phyloP scores from a whole-genome alignment of 148 eudicot genomes.

The Fagopyrum esculentum region DNA sequence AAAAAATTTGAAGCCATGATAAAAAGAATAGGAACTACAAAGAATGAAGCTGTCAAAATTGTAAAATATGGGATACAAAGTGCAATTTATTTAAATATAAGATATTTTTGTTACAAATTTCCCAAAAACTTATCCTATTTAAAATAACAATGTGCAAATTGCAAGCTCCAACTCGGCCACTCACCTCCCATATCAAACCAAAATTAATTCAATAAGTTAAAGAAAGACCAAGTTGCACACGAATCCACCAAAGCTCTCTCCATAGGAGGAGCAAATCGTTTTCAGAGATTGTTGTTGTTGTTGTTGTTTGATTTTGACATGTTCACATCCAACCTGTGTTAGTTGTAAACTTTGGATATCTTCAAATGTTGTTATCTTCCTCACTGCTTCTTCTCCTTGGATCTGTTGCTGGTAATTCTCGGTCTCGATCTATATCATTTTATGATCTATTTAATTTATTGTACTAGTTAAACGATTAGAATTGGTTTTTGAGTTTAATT shows the following conservation, averaged over 20 bases:
- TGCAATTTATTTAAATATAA: too few species aligned
- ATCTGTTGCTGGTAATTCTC: slow-evolving; percentile 36
- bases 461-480: neutral
- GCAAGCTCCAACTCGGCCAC: too few species aligned
- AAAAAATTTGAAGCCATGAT: too few species aligned
- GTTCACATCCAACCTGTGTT: slow-evolving; percentile 7
- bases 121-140: too few species aligned
- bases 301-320: slow-evolving; percentile 19
- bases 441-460: neutral
- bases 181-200: too few species aligned
- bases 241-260: neutral
- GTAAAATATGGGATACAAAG: too few species aligned
- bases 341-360: slow-evolving; percentile 11
- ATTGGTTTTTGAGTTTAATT: neutral
- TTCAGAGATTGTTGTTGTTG: neutral
- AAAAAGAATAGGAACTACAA: too few species aligned
- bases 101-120: too few species aligned
- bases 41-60: too few species aligned
- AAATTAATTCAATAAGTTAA: neutral
- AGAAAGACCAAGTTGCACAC: neutral
- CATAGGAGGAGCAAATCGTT: neutral
- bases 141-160: too few species aligned
- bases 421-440: neutral
- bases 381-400: slow-evolving; percentile 19
- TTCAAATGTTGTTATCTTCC: slow-evolving; percentile 24